A percentile compares a stretch with the other conserved stretches of the same genome.
These are phyloP conservation scores for Porphyridium purpureum DNA, from an alignment of 23 red algal genomes.

Conservation along the genomic window DNA sequence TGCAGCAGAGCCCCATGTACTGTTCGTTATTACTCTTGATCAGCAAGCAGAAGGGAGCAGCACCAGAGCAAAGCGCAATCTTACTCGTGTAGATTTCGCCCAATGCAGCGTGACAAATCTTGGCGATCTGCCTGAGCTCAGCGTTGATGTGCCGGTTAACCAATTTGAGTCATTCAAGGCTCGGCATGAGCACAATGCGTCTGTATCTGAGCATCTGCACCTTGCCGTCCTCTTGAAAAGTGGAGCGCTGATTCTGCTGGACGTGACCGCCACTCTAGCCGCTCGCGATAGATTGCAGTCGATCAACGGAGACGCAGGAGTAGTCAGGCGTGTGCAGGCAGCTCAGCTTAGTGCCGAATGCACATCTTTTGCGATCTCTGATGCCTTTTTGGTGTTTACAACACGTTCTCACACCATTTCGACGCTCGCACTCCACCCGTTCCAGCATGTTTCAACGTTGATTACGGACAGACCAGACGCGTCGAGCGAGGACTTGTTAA, in stretches of 20 bases:
- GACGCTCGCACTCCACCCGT: constrained; percentile 13
- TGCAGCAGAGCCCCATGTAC: too few species aligned
- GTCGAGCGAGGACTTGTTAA: constrained; percentile 9
- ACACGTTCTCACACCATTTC: constrained; percentile 31
- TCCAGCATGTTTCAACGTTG: not conserved
- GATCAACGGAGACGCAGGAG: too few species aligned
- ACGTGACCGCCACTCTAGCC: not conserved
- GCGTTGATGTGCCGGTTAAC: too few species aligned
- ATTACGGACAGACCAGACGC: constrained; percentile 3
- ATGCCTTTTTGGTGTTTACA: constrained; percentile 24
- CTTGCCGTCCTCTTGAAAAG: not conserved
- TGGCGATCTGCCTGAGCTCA: too few species aligned
- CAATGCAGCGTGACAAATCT: too few species aligned
- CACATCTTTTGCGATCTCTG: constrained; percentile 27
- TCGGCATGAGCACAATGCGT: not conserved
- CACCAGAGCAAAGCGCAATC: too few species aligned
- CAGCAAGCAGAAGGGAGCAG: too few species aligned
- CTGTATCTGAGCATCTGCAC: not conserved
- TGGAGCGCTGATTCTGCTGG: not conserved
- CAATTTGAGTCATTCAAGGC: not conserved
- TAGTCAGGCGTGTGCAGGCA: constrained; percentile 5
- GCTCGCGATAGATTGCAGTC: too few species aligned
- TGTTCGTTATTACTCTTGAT: too few species aligned
- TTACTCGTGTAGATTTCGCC: too few species aligned
- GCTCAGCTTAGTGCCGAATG: constrained; percentile 27